Percentiles rank a stretch among this genome's conserved stretches.
Conservation (phyloP, 1,139 yeast species). For the Casaregolazyma suthepensis region DNA sequence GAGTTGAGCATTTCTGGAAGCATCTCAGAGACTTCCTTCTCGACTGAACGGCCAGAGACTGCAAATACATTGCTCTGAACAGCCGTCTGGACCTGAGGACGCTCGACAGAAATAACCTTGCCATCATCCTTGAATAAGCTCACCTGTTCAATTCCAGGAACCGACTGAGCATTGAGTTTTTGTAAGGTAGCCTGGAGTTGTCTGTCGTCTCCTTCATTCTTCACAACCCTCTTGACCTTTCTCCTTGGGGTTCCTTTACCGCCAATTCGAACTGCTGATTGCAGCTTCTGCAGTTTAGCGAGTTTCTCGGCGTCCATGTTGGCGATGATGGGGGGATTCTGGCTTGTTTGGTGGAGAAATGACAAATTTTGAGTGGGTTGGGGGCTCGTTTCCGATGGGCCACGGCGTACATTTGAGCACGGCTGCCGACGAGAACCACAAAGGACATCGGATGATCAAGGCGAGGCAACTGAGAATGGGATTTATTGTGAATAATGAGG, state of each 20-base stretch:
- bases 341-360: constrained; percentile 3
- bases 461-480: neutral
- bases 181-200: constrained; percentile 85
- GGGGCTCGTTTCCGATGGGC: neutral
- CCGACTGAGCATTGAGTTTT: constrained; percentile 83
- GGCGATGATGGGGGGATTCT: neutral
- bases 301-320: constrained; percentile 35
- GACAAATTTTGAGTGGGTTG: constrained; percentile 6
- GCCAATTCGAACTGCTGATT: constrained; percentile 38
- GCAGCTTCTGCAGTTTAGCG: constrained; percentile 36
- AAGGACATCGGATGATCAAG: neutral
- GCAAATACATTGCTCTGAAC: constrained; percentile 89
- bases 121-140: constrained; percentile 97
- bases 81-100: constrained; percentile 93
- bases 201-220: constrained; percentile 77
- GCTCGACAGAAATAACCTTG: constrained; percentile 89
- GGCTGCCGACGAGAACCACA: neutral
- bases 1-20: constrained; percentile 94
- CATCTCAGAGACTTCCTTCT: constrained; percentile 86
- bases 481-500: neutral
- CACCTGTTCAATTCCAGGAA: constrained; percentile 91
- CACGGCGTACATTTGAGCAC: constrained; percentile 6
- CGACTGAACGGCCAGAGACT: constrained; percentile 92
- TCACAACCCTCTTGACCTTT: constrained; percentile 73
- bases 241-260: constrained; percentile 48